phyloP scores from a whole-genome alignment of 176 grass and related monocot genomes.

The Thalia dealbata region DNA sequence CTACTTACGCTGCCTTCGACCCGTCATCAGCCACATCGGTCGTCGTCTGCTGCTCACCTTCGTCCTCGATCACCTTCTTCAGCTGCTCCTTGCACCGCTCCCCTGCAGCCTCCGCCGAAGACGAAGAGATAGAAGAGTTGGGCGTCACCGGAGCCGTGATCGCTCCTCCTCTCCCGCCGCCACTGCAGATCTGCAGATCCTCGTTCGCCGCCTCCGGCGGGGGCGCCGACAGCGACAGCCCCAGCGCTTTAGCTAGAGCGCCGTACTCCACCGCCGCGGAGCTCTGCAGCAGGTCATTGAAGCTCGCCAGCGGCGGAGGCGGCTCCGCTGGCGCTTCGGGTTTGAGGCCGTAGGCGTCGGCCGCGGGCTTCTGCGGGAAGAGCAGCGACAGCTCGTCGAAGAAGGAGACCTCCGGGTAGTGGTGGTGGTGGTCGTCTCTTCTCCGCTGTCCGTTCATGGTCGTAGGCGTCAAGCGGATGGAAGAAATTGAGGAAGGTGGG shows the following conservation, averaged over 20 bases:
- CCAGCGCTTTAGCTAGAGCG: background rate
- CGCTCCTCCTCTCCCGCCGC: background rate
- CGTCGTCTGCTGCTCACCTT: slow-evolving; percentile 14
- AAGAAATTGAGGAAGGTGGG: too few relatives aligned
- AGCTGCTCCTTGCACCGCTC: slow-evolving; percentile 6
- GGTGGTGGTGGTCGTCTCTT: too few relatives aligned
- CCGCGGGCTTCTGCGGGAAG: slow-evolving; percentile 34
- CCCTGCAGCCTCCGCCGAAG: slow-evolving; percentile 48
- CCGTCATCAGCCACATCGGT: slow-evolving; percentile 25
- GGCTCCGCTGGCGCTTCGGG: background rate
- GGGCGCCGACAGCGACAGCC: too few relatives aligned
- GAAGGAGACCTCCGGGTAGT: slow-evolving; percentile 23
- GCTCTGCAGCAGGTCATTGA: background rate
- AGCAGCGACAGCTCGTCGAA: slow-evolving; percentile 43
- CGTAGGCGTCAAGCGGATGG: too few relatives aligned
- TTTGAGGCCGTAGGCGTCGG: too few relatives aligned
- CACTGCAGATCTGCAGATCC: too few relatives aligned
- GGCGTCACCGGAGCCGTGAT: slow-evolving; percentile 34
- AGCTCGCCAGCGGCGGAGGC: background rate
- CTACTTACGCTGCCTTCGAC: slow-evolving; percentile 63
- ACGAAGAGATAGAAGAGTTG: slow-evolving; percentile 74
- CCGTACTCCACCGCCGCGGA: background rate
- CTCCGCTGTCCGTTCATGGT: too few relatives aligned
- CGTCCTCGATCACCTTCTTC: slow-evolving; percentile 36
- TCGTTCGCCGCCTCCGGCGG: too few relatives aligned